These are phyloP conservation scores for Castanopsis chinensis DNA, from an alignment of 306 rosid species.

Conservation along the genomic window DNA sequence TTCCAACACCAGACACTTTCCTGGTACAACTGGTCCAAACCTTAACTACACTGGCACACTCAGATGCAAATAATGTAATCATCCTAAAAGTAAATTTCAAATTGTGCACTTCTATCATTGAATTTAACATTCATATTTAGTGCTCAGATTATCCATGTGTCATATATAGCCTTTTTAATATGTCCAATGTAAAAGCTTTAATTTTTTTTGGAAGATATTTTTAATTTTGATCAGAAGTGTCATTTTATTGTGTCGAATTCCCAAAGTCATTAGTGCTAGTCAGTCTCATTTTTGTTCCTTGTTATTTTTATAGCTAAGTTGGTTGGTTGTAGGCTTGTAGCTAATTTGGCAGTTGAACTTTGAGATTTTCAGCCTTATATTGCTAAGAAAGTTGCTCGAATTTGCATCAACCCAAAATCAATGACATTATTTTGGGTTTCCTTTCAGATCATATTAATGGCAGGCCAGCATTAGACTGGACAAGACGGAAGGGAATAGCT, in stretches of 20 bases:
- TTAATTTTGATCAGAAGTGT: background rate
- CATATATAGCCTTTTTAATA: background rate
- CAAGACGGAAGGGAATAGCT: constrained; percentile 85
- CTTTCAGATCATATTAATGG: constrained; percentile 71
- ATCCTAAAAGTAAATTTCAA: background rate
- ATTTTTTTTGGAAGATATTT: background rate
- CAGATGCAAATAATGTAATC: background rate
- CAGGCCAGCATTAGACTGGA: constrained; percentile 84
- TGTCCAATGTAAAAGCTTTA: background rate
- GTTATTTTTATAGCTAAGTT: background rate
- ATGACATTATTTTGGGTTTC: constrained; percentile 29
- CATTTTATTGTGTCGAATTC: background rate
- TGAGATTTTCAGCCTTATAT: background rate
- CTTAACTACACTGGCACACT: background rate
- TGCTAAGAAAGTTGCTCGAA: background rate
- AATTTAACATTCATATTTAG: background rate
- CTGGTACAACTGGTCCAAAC: background rate
- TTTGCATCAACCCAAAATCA: constrained; percentile 4
- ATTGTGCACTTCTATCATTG: background rate
- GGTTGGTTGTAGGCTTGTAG: background rate
- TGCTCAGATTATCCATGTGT: background rate
- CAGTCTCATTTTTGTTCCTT: background rate
- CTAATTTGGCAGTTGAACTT: background rate
- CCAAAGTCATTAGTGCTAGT: background rate
- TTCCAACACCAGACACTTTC: background rate